A percentile compares a stretch with the other conserved stretches of the same genome.
Conservation (phyloP, 1,284 basidiomycete species). For the Kalmanozyma brasiliensis region DNA sequence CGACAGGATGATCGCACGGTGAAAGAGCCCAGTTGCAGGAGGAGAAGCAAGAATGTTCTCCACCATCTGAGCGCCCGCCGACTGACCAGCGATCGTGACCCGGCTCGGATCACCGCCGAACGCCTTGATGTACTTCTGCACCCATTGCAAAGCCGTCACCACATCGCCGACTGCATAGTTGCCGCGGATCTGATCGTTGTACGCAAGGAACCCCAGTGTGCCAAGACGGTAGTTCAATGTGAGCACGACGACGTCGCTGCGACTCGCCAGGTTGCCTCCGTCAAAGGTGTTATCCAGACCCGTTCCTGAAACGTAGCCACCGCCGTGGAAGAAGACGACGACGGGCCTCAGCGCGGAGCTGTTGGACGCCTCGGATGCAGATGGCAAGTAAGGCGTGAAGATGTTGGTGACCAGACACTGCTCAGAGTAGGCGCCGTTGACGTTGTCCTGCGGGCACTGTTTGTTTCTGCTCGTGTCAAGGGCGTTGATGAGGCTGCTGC, state of each 20-base stretch:
- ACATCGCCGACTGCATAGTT: slow-evolving; percentile 63
- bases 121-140: slow-evolving; percentile 72
- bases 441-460: slow-evolving; percentile 35
- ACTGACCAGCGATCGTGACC: slow-evolving; percentile 87
- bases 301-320: slow-evolving; percentile 69
- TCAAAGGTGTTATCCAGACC: slow-evolving; percentile 69
- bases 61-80: slow-evolving; percentile 75
- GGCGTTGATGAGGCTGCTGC: slow-evolving; percentile 12
- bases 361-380: slow-evolving; percentile 41
- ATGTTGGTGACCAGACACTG: slow-evolving; percentile 74
- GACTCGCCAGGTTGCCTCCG: slow-evolving; percentile 70
- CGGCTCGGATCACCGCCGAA: slow-evolving; percentile 77
- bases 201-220: slow-evolving; percentile 43
- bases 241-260: slow-evolving; percentile 72
- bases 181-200: slow-evolving; percentile 45
- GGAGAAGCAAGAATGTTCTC: slow-evolving; percentile 40
- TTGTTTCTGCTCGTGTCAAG: slow-evolving; percentile 14
- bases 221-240: slow-evolving; percentile 72
- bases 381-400: slow-evolving; percentile 70
- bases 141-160: slow-evolving; percentile 69
- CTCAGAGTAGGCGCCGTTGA: slow-evolving; percentile 44
- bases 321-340: slow-evolving; percentile 71
- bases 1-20: slow-evolving; percentile 37
- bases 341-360: slow-evolving; percentile 71
- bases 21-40: slow-evolving; percentile 33